Evolutionary conservation across 164 flowering plant species (phyloP), one percentile per base, ranked within the genome.

Genomic region (Cinnamomum chago): DNA sequence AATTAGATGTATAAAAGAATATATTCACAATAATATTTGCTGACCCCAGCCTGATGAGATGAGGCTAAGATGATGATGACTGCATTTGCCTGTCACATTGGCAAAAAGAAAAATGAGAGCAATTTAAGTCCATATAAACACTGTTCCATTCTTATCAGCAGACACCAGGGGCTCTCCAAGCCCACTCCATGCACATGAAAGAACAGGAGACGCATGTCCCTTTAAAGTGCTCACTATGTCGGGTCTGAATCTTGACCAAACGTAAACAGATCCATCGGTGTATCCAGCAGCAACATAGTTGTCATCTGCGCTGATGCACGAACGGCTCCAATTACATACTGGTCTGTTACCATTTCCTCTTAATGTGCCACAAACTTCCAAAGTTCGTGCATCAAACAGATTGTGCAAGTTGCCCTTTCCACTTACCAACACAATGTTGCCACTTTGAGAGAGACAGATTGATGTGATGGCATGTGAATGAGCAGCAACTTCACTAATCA

Each of bases 381-480:
- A 78, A 27, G 94, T 82, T 20, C 96, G 81, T 76, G 89, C 80
- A 73, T 95, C 97, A 74, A 93, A 95, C 62, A 93, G 81, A 81
- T 93, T 92, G 75, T 95, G 99, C 83, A 87, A 17, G 75, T 93
- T 93, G 73, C 93, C 99, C 80, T 96, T 90, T 73, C 98, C 98
- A 82, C 97, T 90, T 0, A 95, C 90, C 82, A 93, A 74, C 51
- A 92, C 79, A 1, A 79, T 11, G 67, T 84, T 90, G 22, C 99
- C 99, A 77, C 82, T 88, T 75, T 92, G 78, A 62, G 99, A 90
- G 27, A 89, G 72, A 65, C 86, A 88, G 65, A 92, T 74, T 2
- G 99, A 95, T 60, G 99, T 95, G 30, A 95, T 75, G 2, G 92
- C 89, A 72, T 71, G 83, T 15, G 99, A 86, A 83, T 93, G 99